phyloP scores from a whole-genome alignment of 1,139 yeast genomes.

The Taphrina deformans region DNA sequence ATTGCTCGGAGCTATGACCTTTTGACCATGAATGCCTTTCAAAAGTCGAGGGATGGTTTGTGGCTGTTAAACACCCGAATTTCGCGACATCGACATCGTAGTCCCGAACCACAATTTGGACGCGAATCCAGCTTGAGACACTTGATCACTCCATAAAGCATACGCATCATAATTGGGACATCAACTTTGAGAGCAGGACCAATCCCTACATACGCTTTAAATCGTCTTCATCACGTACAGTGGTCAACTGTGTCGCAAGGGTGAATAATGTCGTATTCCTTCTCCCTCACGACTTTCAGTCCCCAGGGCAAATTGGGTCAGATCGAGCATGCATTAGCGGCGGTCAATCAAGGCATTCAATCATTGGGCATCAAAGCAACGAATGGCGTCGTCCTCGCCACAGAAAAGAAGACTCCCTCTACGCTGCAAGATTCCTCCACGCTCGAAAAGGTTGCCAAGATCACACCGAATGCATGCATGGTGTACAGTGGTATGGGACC shows the following conservation, averaged over 20 bases:
- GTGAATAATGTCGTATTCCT: constrained; percentile 59
- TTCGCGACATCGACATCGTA: background rate
- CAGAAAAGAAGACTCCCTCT: constrained; percentile 88
- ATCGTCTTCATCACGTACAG: background rate
- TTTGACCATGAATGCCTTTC: too few relatives aligned
- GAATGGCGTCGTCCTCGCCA: constrained; percentile 94
- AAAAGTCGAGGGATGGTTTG: background rate
- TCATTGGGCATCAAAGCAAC: constrained; percentile 94
- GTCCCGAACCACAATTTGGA: constrained; percentile 8
- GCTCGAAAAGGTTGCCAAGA: constrained; percentile 71
- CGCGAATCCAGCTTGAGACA: constrained; percentile 7
- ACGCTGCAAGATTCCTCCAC: constrained; percentile 73
- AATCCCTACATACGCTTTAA: too few relatives aligned
- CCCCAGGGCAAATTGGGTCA: constrained; percentile 98
- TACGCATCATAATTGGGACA: background rate
- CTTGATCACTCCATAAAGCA: background rate
- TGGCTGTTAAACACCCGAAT: background rate
- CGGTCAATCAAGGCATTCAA: constrained; percentile 97
- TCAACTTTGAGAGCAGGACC: too few relatives aligned
- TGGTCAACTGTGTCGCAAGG: background rate
- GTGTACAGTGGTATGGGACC: constrained; percentile 99
- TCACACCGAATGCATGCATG: constrained; percentile 96
- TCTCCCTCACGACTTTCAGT: constrained; percentile 92
- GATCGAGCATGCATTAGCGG: constrained; percentile 95
- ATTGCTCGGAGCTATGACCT: too few relatives aligned